Conservation (phyloP, 2,329 filamentous ascomycete genomes). For the Aspergillus fumigatus region DNA sequence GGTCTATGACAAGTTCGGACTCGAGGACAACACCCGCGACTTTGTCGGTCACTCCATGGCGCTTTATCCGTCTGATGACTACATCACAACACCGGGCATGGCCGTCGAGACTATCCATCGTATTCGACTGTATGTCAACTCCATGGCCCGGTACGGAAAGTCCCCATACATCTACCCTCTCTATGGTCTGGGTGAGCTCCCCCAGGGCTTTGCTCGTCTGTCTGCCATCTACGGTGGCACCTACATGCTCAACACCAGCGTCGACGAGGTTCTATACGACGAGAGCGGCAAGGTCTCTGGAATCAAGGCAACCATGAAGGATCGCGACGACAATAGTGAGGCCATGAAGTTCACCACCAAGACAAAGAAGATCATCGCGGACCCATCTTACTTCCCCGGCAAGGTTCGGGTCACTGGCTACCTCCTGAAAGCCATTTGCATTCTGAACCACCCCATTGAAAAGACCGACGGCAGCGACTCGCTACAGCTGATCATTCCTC, state of each 20-base stretch:
- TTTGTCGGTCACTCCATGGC: slow-evolving; percentile 99
- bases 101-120: slow-evolving; percentile 84
- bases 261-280: slow-evolving; percentile 87
- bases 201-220: slow-evolving; percentile 93
- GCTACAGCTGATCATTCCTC: slow-evolving; percentile 91
- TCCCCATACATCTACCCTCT: slow-evolving; percentile 99
- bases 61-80: slow-evolving; percentile 84
- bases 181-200: slow-evolving; percentile 93
- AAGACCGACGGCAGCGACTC: slow-evolving; percentile 88
- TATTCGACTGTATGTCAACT: slow-evolving; percentile 95
- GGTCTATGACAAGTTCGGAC: slow-evolving; percentile 96
- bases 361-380: slow-evolving; percentile 90
- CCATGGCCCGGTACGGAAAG: slow-evolving; percentile 94
- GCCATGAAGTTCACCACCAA: slow-evolving; percentile 94
- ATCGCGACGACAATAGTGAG: slow-evolving; percentile 66
- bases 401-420: slow-evolving; percentile 87
- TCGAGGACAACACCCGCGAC: slow-evolving; percentile 83
- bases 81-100: slow-evolving; percentile 67
- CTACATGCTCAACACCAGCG: slow-evolving; percentile 96
- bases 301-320: slow-evolving; percentile 96
- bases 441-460: slow-evolving; percentile 89
- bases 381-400: slow-evolving; percentile 91
- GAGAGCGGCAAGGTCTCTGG: slow-evolving; percentile 74
- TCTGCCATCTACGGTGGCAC: slow-evolving; percentile 98
- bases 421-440: slow-evolving; percentile 93